Evolutionary conservation across 2,329 filamentous ascomycete species (phyloP), one percentile per base, ranked within the genome.

Genomic region (Acrocalymma vagum): DNA sequence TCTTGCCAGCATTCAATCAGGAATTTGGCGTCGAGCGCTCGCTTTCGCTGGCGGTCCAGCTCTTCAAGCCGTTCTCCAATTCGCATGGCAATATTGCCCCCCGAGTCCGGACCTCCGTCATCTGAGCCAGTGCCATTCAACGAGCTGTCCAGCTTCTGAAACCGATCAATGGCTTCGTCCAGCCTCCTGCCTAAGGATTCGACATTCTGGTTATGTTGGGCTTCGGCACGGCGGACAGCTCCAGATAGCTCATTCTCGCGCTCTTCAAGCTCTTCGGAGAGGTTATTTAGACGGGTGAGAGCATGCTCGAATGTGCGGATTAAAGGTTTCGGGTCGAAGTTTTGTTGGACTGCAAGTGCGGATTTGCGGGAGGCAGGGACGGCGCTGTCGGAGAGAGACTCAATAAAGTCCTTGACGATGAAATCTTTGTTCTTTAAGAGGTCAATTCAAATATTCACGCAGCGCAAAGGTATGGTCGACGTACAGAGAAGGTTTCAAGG

Each of bases 321-420:
- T 58, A 99, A 78, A 21, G 94, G 95, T 72, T 99, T 99, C 0
- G 94, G 91, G 63, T 99, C 94, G 73, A 99, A 99, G 4, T 78
- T 64, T 48, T 67, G 50, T 47, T 63, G 58, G 49, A 45, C 53
- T 20, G 70, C 56, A 48, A 69, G 60, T 21, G 82, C 79, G 10
- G 92, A 96, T 45, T 89, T 87, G 38, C 94, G 88, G 62, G 86
- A 88, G 15, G 80, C 78, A n/a, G 89, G 86, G 23, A 90, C 82
- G 15, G 90, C 88, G 56, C 80, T 88, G 51, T 97, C 92, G 34
- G 93, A 94, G 42, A 99, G 84, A 35, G 86, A 84, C 69, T 99
- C 95, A 59, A 99, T 86, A 67, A 99, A 99, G 74, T 99, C 94
- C 63, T 95, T 91, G 54, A 97, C 93, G 51, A 97, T 96, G 65